Conservation (phyloP, 73 alveolate genomes). For the Tetrahymena malaccensis region DNA sequence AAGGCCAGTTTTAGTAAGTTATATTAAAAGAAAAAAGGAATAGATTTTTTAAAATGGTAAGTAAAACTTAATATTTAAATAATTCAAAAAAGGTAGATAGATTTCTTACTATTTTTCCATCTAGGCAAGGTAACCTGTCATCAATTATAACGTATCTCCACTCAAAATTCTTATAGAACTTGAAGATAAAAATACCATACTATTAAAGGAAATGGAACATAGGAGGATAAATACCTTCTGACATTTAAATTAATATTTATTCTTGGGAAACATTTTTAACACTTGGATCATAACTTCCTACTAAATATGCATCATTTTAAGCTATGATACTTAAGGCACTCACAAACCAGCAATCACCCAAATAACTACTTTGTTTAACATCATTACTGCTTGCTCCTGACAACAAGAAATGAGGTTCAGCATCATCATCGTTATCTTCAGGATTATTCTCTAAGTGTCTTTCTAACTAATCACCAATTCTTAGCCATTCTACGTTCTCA, state of each 20-base stretch:
- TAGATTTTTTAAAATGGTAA: too few species aligned
- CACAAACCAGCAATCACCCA: constrained; percentile 99
- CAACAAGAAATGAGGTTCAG: constrained; percentile 62
- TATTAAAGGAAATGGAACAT: constrained; percentile 81
- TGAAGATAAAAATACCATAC: constrained; percentile 85
- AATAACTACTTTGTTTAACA: constrained; percentile 85
- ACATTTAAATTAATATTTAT: constrained; percentile 22
- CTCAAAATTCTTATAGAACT: constrained; percentile 82
- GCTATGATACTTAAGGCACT: constrained; percentile 97
- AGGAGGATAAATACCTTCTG: constrained; percentile 96
- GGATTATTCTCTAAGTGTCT: constrained; percentile 2
- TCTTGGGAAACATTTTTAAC: constrained; percentile 39
- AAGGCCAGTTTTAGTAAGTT: too few species aligned
- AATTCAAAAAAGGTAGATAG: too few species aligned
- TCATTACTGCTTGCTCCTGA: constrained; percentile 88
- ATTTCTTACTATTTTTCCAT: neutral
- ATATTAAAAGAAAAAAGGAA: too few species aligned
- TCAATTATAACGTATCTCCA: constrained; percentile 92
- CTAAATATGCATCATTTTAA: constrained; percentile 80
- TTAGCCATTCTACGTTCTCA: constrained; percentile 78
- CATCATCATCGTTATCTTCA: constrained; percentile 36
- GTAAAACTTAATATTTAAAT: too few species aligned
- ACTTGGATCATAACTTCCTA: constrained; percentile 60
- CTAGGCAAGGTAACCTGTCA: constrained; percentile 74
- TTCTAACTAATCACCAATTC: constrained; percentile 69